A percentile compares a stretch with the other conserved stretches of the same genome.
These are phyloP conservation scores for Pseudevernia furfuracea DNA, from an alignment of 495 filamentous ascomycete genomes.

Conservation along the genomic window DNA sequence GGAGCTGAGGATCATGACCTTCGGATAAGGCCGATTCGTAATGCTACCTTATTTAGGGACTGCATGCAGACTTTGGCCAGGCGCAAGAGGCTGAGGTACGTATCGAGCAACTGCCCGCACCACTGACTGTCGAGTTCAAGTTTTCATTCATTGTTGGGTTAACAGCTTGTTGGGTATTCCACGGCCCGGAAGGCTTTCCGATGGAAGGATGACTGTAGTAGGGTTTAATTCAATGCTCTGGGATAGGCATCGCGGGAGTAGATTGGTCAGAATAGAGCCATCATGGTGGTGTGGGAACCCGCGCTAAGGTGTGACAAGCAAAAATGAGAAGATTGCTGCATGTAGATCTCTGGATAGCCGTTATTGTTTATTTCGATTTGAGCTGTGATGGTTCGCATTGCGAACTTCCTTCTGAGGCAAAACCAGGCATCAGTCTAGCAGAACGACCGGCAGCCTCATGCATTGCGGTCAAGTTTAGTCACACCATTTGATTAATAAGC, in stretches of 20 bases:
- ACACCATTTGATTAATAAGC: background rate
- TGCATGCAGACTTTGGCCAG: background rate
- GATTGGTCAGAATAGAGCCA: background rate
- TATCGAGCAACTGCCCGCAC: background rate
- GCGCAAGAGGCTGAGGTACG: background rate
- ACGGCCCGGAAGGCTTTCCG: background rate
- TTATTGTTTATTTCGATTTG: background rate
- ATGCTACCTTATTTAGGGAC: background rate
- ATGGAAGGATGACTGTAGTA: background rate
- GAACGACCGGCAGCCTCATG: conserved; percentile 1
- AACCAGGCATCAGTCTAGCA: background rate
- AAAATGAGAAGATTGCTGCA: background rate
- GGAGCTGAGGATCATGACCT: background rate
- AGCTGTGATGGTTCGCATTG: background rate
- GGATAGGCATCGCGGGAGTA: background rate
- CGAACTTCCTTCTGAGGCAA: background rate
- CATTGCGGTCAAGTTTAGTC: background rate
- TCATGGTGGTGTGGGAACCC: background rate
- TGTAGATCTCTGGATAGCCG: background rate
- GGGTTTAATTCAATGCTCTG: no score
- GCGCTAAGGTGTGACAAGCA: background rate
- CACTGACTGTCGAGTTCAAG: background rate
- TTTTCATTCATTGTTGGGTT: background rate
- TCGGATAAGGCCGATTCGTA: background rate
- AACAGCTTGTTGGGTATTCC: background rate